phyloP scores from a whole-genome alignment of 2,329 filamentous ascomycete species.

The Zymoseptoria brevis region DNA sequence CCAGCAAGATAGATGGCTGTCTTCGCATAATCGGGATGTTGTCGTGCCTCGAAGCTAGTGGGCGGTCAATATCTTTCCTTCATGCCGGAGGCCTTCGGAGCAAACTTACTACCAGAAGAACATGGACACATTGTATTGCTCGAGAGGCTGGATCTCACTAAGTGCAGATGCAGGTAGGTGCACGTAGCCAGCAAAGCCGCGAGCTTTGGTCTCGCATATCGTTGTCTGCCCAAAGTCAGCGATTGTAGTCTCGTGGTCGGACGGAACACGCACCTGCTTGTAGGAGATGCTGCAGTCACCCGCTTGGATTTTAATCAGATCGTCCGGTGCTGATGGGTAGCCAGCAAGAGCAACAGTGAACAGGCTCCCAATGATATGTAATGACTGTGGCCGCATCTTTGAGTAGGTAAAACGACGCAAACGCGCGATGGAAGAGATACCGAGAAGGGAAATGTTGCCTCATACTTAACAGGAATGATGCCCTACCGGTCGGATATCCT shows the following conservation, averaged over 20 bases:
- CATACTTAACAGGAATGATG: not conserved
- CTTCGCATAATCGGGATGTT: slow-evolving; percentile 45
- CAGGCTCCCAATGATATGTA: slow-evolving; percentile 1
- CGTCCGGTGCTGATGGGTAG: slow-evolving; percentile 10
- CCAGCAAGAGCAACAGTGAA: slow-evolving; percentile 6
- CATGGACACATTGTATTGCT: slow-evolving; percentile 32
- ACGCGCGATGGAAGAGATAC: not conserved
- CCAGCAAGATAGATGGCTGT: slow-evolving; percentile 55
- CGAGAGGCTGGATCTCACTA: slow-evolving; percentile 7
- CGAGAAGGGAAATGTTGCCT: not conserved
- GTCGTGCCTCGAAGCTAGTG: slow-evolving; percentile 44
- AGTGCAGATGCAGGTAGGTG: slow-evolving; percentile 40
- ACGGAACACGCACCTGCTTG: slow-evolving; percentile 9
- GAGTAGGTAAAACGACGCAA: not conserved
- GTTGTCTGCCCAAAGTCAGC: slow-evolving; percentile 16
- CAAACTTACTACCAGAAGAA: slow-evolving; percentile 53
- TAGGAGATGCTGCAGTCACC: slow-evolving; percentile 19
- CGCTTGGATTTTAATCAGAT: slow-evolving; percentile 8
- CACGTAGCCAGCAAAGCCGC: slow-evolving; percentile 50
- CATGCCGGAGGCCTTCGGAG: not conserved
- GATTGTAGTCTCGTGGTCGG: not conserved
- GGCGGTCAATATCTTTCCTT: not conserved
- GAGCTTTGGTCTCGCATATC: slow-evolving; percentile 48
- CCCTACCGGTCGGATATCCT: not conserved
- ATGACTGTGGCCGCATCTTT: not conserved